Conservation (phyloP, 306 rosid genomes). For the Cercis canadensis region DNA sequence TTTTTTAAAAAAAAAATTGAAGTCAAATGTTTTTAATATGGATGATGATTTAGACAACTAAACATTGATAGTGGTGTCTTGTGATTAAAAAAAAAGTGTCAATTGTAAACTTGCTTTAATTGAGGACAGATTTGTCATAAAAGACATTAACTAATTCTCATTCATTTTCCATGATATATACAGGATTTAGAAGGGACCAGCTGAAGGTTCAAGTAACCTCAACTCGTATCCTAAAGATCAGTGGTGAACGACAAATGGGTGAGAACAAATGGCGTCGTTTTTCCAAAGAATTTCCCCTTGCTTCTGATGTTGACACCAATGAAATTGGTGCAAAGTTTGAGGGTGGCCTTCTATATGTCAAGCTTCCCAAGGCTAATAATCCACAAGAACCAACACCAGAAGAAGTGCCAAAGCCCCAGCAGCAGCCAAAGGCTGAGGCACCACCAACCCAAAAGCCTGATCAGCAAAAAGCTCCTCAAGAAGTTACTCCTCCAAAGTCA, state of each 20-base stretch:
- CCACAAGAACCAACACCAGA: conserved; percentile 7
- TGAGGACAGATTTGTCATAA: too few species aligned
- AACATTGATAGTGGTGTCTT: too few species aligned
- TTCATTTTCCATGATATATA: background rate
- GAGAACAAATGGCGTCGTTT: conserved; percentile 59
- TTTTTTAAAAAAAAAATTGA: too few species aligned
- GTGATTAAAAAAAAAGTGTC: too few species aligned
- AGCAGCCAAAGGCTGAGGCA: background rate
- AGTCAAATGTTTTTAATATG: too few species aligned
- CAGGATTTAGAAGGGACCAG: conserved; percentile 66
- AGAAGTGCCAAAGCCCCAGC: conserved; percentile 18
- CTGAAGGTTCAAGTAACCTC: conserved; percentile 64
- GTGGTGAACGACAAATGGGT: conserved; percentile 46
- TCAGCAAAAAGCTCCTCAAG: background rate
- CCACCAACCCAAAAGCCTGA: conserved; percentile 5
- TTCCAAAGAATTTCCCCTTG: conserved; percentile 52
- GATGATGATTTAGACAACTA: too few species aligned
- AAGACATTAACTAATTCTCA: background rate
- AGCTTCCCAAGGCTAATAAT: conserved; percentile 45
- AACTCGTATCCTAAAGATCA: conserved; percentile 39
- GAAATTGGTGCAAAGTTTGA: conserved; percentile 63
- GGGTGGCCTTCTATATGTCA: conserved; percentile 50
- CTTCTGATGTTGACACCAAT: conserved; percentile 46
- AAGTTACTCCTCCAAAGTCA: conserved; percentile 2
- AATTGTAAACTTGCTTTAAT: too few species aligned